These are phyloP conservation scores for Talaromyces proteolyticus DNA, from an alignment of 495 filamentous ascomycete genomes.

Conservation along the genomic window DNA sequence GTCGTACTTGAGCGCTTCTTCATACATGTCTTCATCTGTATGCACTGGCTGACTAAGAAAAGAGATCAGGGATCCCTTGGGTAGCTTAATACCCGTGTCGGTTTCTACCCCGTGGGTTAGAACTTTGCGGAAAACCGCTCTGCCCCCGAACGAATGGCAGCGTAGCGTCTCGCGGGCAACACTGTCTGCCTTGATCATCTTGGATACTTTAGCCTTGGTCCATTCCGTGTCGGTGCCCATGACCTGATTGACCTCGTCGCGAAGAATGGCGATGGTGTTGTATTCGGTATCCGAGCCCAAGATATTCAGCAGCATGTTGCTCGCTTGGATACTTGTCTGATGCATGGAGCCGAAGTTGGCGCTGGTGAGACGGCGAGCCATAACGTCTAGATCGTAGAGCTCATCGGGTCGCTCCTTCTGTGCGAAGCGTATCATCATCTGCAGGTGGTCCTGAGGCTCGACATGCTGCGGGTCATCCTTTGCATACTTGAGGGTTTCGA, in stretches of 20 bases:
- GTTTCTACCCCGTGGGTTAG: conserved; percentile 13
- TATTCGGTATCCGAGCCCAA: conserved; percentile 27
- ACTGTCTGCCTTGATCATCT: conserved; percentile 31
- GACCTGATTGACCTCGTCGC: conserved; percentile 17
- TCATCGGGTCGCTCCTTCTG: conserved; percentile 22
- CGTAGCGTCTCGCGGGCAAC: conserved; percentile 34
- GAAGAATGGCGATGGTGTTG: conserved; percentile 26
- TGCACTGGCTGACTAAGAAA: conserved; percentile 22
- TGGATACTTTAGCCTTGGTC: conserved; percentile 22
- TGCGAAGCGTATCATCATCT: conserved; percentile 29
- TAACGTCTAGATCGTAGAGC: conserved; percentile 18
- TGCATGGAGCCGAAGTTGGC: conserved; percentile 47
- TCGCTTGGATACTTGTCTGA: conserved; percentile 41
- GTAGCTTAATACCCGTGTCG: conserved; percentile 22
- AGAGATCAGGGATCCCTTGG: conserved; percentile 21
- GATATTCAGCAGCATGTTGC: conserved; percentile 37
- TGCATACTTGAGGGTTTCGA: conserved; percentile 13
- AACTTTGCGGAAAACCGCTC: conserved; percentile 24
- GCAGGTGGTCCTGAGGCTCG: conserved; percentile 26
- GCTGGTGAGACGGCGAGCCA: conserved; percentile 26
- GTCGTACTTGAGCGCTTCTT: conserved; percentile 21
- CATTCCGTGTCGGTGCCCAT: conserved; percentile 17
- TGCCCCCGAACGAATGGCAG: conserved; percentile 22
- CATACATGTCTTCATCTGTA: conserved; percentile 21
- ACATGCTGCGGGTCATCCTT: conserved; percentile 10